Percentiles rank a stretch among this genome's conserved stretches.
Conservation (phyloP, 345 rosid genomes). For the Citropsis articulata region DNA sequence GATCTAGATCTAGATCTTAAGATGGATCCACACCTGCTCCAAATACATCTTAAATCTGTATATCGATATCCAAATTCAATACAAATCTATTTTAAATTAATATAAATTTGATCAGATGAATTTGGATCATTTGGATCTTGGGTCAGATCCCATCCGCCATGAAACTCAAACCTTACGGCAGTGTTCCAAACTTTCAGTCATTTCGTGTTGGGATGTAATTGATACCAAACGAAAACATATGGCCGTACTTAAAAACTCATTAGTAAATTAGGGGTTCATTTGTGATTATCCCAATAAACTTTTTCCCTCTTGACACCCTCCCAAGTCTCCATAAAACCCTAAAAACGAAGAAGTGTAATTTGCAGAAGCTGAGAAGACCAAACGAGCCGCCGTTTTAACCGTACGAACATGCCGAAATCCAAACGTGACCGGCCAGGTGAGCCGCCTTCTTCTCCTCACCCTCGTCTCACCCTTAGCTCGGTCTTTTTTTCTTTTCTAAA, state of each 20-base stretch:
- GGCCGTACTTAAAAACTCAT: background rate
- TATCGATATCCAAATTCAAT: too few relatives aligned
- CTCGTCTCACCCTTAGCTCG: background rate
- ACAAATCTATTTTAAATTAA: too few relatives aligned
- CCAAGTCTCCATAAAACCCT: background rate
- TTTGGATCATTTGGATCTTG: too few relatives aligned
- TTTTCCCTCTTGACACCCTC: fast-evolving
- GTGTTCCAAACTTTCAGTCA: too few relatives aligned
- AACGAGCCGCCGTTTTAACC: background rate
- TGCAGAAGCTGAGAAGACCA: background rate
- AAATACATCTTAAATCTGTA: too few relatives aligned
- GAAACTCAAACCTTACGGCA: too few relatives aligned
- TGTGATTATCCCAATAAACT: background rate
- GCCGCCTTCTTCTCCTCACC: background rate
- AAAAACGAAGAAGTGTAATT: background rate
- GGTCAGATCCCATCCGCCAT: too few relatives aligned
- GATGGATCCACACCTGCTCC: too few relatives aligned
- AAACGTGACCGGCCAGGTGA: conserved; percentile 80
- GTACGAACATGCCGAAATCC: conserved; percentile 75
- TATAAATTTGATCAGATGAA: too few relatives aligned
- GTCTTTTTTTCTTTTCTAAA: background rate
- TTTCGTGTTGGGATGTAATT: background rate
- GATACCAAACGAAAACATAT: background rate
- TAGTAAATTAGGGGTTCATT: background rate
- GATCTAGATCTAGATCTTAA: too few relatives aligned